Conservation (phyloP, 257 asterid genomes). For the Lycium barbarum region DNA sequence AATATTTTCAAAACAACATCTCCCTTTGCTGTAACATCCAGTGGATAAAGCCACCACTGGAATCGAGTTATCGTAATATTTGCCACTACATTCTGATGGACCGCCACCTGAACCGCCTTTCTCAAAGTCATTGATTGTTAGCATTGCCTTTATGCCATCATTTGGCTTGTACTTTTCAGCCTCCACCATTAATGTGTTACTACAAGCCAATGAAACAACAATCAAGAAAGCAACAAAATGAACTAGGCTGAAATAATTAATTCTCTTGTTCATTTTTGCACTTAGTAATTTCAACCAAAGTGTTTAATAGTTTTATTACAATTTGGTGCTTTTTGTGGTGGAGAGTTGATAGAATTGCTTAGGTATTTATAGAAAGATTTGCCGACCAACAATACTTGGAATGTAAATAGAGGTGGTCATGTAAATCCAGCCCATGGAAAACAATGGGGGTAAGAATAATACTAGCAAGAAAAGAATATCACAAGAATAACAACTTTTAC, state of each 20-base stretch:
- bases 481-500: background rate
- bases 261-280: slow-evolving; percentile 26
- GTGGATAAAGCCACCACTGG: slow-evolving; percentile 42
- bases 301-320: background rate
- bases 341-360: background rate
- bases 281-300: background rate
- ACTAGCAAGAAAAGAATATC: background rate
- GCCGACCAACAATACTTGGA: slow-evolving; percentile 3
- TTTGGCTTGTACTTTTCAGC: slow-evolving; percentile 33
- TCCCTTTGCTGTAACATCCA: slow-evolving; percentile 34
- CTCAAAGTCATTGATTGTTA: slow-evolving; percentile 33
- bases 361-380: background rate
- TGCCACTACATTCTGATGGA: slow-evolving; percentile 40
- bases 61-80: slow-evolving; percentile 34
- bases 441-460: background rate
- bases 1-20: slow-evolving; percentile 33
- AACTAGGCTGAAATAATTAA: background rate
- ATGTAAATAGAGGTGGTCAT: background rate
- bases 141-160: slow-evolving; percentile 31
- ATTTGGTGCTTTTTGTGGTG: background rate
- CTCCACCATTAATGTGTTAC: background rate
- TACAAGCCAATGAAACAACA: background rate
- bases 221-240: background rate
- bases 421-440: background rate
- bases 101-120: slow-evolving; percentile 40